Conservation (phyloP, 2,329 filamentous ascomycete genomes). For the Curvularia lunata region DNA sequence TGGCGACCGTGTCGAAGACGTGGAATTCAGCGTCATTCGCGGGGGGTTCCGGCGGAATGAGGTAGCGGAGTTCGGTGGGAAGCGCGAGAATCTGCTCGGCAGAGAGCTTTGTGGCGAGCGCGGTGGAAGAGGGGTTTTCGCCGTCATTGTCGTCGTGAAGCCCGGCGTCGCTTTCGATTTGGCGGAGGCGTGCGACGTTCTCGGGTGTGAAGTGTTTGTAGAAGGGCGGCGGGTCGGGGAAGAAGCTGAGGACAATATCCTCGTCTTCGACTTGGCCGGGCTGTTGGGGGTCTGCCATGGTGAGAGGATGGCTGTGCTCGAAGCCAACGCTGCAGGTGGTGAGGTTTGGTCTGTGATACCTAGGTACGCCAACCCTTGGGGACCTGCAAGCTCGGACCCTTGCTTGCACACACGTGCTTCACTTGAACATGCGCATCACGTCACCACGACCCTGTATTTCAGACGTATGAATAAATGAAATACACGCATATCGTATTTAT, state of each 20-base stretch:
- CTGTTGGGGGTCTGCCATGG: constrained; percentile 28
- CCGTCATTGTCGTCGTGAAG: constrained; percentile 17
- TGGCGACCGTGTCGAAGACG: constrained; percentile 73
- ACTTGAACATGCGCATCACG: background rate
- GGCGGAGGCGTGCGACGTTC: constrained; percentile 68
- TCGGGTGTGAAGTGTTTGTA: constrained; percentile 85
- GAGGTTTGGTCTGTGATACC: background rate
- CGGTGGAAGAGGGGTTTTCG: constrained; percentile 4
- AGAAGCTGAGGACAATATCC: constrained; percentile 55
- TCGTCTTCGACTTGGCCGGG: constrained; percentile 23
- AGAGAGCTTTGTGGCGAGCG: constrained; percentile 21
- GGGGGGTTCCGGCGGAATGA: constrained; percentile 83
- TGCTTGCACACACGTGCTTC: constrained; percentile 1
- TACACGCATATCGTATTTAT: too few species aligned
- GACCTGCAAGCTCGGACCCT: constrained; percentile 9
- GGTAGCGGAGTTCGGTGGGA: constrained; percentile 73
- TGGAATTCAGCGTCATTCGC: constrained; percentile 69
- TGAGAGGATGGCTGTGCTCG: background rate
- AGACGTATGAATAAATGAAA: too few species aligned
- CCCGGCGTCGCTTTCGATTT: constrained; percentile 52
- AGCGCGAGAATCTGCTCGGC: constrained; percentile 55
- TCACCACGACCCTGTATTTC: constrained; percentile 16
- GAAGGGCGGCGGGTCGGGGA: constrained; percentile 87
- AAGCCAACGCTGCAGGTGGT: background rate
- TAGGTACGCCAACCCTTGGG: background rate